phyloP scores from a whole-genome alignment of 805 yeast genomes.

The Ogataea neopini region DNA sequence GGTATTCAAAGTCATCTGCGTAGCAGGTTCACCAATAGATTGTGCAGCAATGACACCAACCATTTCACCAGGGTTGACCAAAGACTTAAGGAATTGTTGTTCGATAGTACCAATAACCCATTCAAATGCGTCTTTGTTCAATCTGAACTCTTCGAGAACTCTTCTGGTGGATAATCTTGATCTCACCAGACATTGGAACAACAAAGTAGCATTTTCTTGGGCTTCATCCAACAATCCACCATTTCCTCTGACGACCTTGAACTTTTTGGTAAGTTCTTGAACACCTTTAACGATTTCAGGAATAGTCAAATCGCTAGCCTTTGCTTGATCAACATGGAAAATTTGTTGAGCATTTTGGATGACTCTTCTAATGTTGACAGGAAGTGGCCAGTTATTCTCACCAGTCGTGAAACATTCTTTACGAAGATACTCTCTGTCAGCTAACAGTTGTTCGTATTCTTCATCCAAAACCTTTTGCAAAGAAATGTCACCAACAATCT shows the following conservation, averaged over 20 bases:
- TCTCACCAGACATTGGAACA: conserved; percentile 89
- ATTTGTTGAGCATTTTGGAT: conserved; percentile 97
- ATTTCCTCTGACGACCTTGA: conserved; percentile 81
- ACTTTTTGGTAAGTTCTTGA: conserved; percentile 60
- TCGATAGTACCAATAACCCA: conserved; percentile 97
- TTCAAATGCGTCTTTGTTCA: conserved; percentile 83
- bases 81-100: conserved; percentile 85
- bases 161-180: conserved; percentile 91
- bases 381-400: conserved; percentile 96
- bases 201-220: conserved; percentile 84
- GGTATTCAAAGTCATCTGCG: conserved; percentile 96
- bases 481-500: conserved; percentile 84
- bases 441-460: conserved; percentile 75
- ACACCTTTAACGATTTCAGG: conserved; percentile 78
- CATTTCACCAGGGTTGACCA: conserved; percentile 98
- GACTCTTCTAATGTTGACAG: conserved; percentile 95
- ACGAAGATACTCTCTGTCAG: conserved; percentile 81
- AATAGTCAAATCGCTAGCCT: conserved; percentile 86
- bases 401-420: conserved; percentile 84
- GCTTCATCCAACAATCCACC: conserved; percentile 76
- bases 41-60: conserved; percentile 98
- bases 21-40: conserved; percentile 97
- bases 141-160: conserved; percentile 84
- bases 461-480: conserved; percentile 78
- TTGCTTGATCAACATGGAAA: conserved; percentile 87